These are phyloP conservation scores for Rhypophila decipiens DNA, from an alignment of 495 filamentous ascomycete genomes.

Conservation along the genomic window DNA sequence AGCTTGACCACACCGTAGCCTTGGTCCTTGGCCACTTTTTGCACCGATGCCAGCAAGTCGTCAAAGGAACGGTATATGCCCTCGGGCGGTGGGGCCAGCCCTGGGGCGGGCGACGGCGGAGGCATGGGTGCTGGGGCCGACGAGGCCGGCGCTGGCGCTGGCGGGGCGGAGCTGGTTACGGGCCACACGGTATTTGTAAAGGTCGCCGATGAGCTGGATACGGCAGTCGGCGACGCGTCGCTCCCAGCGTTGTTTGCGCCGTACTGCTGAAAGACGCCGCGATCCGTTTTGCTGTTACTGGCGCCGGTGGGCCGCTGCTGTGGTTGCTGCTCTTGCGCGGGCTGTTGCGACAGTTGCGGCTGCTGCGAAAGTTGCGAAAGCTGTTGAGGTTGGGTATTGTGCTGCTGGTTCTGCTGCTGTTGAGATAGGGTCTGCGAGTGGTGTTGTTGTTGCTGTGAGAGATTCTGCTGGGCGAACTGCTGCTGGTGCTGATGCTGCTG, in stretches of 20 bases:
- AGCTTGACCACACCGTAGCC: slow-evolving; percentile 47
- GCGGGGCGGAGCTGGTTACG: slow-evolving; percentile 17
- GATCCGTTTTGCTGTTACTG: slow-evolving; percentile 18
- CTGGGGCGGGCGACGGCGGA: slow-evolving; percentile 25
- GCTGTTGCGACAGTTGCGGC: slow-evolving; percentile 8
- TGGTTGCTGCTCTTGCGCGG: slow-evolving; percentile 13
- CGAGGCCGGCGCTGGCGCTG: slow-evolving; percentile 15
- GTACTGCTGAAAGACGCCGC: slow-evolving; percentile 25
- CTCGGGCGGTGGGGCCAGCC: slow-evolving; percentile 41
- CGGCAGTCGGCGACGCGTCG: slow-evolving; percentile 31
- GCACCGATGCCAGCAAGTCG: slow-evolving; percentile 36
- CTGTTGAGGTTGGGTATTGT: slow-evolving; percentile 7
- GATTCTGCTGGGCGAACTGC: slow-evolving; percentile 5
- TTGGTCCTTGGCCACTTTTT: slow-evolving; percentile 41
- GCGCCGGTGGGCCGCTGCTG: slow-evolving; percentile 17
- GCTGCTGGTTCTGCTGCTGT: slow-evolving; percentile 15
- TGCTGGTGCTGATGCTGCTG: slow-evolving; percentile 13
- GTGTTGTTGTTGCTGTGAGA: slow-evolving; percentile 8
- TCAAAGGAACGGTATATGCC: slow-evolving; percentile 41
- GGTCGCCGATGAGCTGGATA: slow-evolving; percentile 26
- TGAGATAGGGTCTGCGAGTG: slow-evolving; percentile 17
- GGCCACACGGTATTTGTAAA: slow-evolving; percentile 21
- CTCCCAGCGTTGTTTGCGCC: slow-evolving; percentile 25
- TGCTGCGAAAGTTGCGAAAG: slow-evolving; percentile 13
- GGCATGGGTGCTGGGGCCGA: slow-evolving; percentile 22